Base-by-base conservation (phyloP, 208 protist genomes). In the Blastocrithidia nonstop region DNA sequence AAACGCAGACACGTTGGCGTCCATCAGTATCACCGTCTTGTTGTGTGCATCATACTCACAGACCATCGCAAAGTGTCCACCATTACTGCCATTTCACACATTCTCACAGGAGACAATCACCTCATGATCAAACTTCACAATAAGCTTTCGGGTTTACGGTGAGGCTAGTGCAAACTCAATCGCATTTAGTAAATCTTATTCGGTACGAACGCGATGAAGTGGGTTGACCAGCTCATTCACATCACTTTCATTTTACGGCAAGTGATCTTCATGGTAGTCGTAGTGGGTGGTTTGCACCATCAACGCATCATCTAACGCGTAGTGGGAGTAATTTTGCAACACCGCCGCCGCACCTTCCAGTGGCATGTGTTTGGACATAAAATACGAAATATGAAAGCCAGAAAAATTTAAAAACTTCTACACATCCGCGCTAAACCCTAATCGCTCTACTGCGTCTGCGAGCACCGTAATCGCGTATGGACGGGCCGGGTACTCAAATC, bases 371-470 rank as follows among this genome's bases (percentile, higher is more conserved):
- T 47, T 39, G 9, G 85, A 90, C 19, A 94, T 45, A 32, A 94
- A 86, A 60, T 81, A 94, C 0, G 81, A 81, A 19, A 88, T 66
- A 60, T 89, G 85, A 51, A 89, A 91, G 7, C 81, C 85, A 47
- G 66, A 79, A 50, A 67, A 74, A 57, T 94, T 87, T 5, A 90
- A 33, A 24, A 94, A 73, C 39, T 61, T 67, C 59, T 90, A 75
- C 16, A 94, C 77, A 50, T 78, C 65, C 9, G 71, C 50, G 43
- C 50, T 55, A 56, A 87, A 88, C 20, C 81, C 85, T 27, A 90
- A 61, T 22, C 64, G 71, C 42, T 68, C 57, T 33, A 94, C 67
- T 2, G 81, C 79, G 45, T 88, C 79, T 13, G 85, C 85, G 39
- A 94, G 65, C 33, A 94, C 66, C 13, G 85, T 94, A 25, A 91